Evolutionary conservation across 176 grass and related monocot species (phyloP), one percentile per base, ranked within the genome.

Genomic region (Cymbopogon citratus): DNA sequence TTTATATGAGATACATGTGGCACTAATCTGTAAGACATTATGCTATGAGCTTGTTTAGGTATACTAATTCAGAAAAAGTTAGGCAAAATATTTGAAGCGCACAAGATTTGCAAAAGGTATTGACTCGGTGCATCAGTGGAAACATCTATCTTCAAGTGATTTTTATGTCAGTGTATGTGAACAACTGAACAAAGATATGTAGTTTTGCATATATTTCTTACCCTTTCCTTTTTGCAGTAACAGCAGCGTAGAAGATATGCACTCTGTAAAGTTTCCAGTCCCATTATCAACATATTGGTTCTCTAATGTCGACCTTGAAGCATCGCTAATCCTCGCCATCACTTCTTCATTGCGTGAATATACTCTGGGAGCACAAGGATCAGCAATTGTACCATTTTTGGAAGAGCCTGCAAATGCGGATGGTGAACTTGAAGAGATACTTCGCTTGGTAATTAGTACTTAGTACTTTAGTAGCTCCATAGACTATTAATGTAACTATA

Each of bases 331-430:
- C 27, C 24, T 74, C 57, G 66, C 36, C 71, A 73, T 80, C 62
- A 83, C 75, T 77, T 90, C 39, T 35, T 68, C 68, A 49, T 80
- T 86, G 69, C 5, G 87, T 87, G 84, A 84, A 79, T 84, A 91
- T 78, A 86, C 88, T 84, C 91, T 98, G 31, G 92, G 95, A 74
- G 91, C 71, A 80, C 95, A 98, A 66, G 92, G 92, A 88, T 98
- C 87, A 82, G 80, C 76, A 88, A 86, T 12, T 63, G 69, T 86
- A 59, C 14, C 57, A 19, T 88, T 75, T 63, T 80, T 59, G 72
- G 63, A 79, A 62, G 74, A 88, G 46, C 59, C 86, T 91, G 83
- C 61, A 69, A 79, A 64, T 2, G 1, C 35, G 14, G 23, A 27
- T 68, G 24, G 9, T 76, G 26, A 81, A 34, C 29, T 3, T 52